These are phyloP conservation scores for Ustulina deusta DNA, from an alignment of 2,329 filamentous ascomycete genomes.

Conservation along the genomic window DNA sequence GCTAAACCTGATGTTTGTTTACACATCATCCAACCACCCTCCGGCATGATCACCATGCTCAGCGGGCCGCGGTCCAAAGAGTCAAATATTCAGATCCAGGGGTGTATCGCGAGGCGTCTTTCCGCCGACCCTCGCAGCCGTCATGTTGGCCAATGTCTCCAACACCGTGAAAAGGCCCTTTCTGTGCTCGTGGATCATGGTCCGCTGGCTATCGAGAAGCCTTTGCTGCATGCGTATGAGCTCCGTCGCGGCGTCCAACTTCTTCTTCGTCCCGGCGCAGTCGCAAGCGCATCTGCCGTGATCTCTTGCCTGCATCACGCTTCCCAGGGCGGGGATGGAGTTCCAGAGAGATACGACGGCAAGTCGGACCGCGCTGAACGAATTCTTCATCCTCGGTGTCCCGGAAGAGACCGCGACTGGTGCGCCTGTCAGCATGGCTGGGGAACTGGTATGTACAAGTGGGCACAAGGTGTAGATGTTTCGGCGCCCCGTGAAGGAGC, in stretches of 20 bases:
- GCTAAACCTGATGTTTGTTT: neutral
- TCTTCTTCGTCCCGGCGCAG: slow-evolving; percentile 16
- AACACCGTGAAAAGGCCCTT: slow-evolving; percentile 22
- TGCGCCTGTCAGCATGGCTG: slow-evolving; percentile 31
- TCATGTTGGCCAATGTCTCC: slow-evolving; percentile 20
- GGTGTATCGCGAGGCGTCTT: neutral
- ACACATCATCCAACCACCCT: slow-evolving; percentile 4
- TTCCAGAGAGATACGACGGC: slow-evolving; percentile 33
- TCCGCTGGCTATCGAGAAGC: slow-evolving; percentile 34
- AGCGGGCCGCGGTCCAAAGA: neutral
- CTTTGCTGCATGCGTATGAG: slow-evolving; percentile 35
- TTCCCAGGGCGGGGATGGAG: neutral
- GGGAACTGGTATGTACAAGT: slow-evolving; percentile 7
- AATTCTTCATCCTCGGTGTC: slow-evolving; percentile 27
- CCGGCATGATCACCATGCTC: neutral
- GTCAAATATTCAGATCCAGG: slow-evolving; percentile 27
- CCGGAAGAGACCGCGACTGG: slow-evolving; percentile 20
- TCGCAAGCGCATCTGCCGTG: slow-evolving; percentile 16
- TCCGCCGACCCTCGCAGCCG: neutral
- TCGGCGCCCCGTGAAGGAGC: slow-evolving; percentile 35
- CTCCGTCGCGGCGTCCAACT: slow-evolving; percentile 17
- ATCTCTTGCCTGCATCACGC: neutral
- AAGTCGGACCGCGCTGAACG: slow-evolving; percentile 25
- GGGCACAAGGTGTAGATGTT: slow-evolving; percentile 42
- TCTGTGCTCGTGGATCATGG: slow-evolving; percentile 29